Conservation (phyloP, 2,329 filamentous ascomycete species). For the Botrytis fragariae region DNA sequence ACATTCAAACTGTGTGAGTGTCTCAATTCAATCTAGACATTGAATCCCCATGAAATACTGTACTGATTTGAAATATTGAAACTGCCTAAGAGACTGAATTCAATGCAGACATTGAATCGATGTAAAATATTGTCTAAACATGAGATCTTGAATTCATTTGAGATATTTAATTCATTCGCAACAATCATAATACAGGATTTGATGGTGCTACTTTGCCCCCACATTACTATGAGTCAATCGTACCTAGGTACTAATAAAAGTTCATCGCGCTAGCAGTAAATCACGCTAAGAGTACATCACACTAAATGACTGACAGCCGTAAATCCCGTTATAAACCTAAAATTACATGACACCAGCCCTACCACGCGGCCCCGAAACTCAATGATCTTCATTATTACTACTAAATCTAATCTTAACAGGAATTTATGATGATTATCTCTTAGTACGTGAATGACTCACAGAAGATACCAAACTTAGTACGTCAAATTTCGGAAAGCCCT, state of each 20-base stretch:
- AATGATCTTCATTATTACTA: neutral
- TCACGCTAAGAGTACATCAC: neutral
- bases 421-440: neutral
- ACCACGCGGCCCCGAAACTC: neutral
- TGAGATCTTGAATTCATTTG: neutral
- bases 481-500: neutral
- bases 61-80: neutral
- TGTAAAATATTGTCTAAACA: fast-evolving
- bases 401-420: neutral
- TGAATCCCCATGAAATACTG: fast-evolving
- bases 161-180: neutral
- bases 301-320: neutral
- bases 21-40: neutral
- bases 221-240: neutral
- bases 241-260: neutral
- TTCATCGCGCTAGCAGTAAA: neutral
- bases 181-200: neutral
- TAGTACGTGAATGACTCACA: neutral
- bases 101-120: too few relatives aligned
- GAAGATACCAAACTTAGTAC: neutral
- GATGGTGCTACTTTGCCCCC: neutral
- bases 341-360: neutral
- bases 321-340: neutral
- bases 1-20: fast-evolving
- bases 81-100: fast-evolving